Base-by-base conservation (phyloP, 2,329 filamentous ascomycete species). In the Aspergillus tamarii region DNA sequence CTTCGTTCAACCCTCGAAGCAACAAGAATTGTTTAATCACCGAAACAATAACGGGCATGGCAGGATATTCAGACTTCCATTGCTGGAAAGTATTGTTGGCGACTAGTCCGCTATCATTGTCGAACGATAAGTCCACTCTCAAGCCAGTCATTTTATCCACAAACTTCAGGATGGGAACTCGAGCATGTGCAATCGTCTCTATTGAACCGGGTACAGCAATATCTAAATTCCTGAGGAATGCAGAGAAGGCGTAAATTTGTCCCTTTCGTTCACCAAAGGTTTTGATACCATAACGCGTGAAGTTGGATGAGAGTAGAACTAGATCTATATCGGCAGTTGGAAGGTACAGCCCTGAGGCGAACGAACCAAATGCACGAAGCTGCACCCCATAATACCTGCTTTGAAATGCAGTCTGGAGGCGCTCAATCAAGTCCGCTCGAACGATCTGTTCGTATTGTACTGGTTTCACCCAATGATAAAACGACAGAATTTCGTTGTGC, bases 321-420 rank as follows among this genome's bases (percentile, higher is more conserved):
- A 99, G 83, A 75, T 99, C 95, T 89, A 99, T 96, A 74, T 99
- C 95, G 19, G 92, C 93, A 1, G 91, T 89, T 8, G 90, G 90
- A 11, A 92, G 82, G 73, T 91, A 92, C 9, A 93, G 82, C 0
- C 91, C 93, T 3, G 93, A 93, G 69, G 93, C 94, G 78, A 94
- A 99, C 0, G 95, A 98, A n/a, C 95, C 95, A 75, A 99, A 99
- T 11, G 90, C 84, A 39, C 86, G 83, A 9, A 97, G 82, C 56
- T 89, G 84, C 12, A 89, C 87, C 54, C 87, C 86, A 14, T 82
- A 78, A 70, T 88, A 90, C 56, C 82, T 81, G 16, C 76, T 82
- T 63, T 83, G 83, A 72, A 96, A 84, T 2, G 84, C 83, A 21
- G 75, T 73, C 57, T 88, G 83, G 2, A 98, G 82, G 21, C 92